Evolutionary conservation across 352 stramenopile species (phyloP).

Genomic region (Paralagenidium karlingii): DNA sequence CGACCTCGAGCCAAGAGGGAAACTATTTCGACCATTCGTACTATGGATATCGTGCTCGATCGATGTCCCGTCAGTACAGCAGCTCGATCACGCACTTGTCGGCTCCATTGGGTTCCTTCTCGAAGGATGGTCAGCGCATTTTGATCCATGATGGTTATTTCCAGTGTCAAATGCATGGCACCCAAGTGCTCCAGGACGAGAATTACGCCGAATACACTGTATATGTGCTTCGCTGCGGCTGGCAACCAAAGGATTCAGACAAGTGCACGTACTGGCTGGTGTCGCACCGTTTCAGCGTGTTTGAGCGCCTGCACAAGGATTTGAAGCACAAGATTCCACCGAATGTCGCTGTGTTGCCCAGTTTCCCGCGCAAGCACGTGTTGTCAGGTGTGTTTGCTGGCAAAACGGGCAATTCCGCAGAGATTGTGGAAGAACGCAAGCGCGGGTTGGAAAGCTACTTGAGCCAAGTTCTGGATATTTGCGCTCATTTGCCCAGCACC

Average conservation of each 20-base stretch:
- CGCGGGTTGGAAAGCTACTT: constrained; percentile 69
- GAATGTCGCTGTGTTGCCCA: constrained; percentile 40
- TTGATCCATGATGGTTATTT: constrained; percentile 81
- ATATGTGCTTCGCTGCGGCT: constrained; percentile 78
- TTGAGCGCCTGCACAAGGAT: constrained; percentile 62
- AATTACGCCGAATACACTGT: constrained; percentile 85
- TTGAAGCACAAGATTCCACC: constrained; percentile 60
- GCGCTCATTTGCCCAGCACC: constrained; percentile 60
- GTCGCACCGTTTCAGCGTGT: constrained; percentile 60
- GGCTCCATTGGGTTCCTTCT: constrained; percentile 60
- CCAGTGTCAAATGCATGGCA: constrained; percentile 74
- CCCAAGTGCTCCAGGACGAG: constrained; percentile 78
- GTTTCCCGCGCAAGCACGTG: constrained; percentile 78
- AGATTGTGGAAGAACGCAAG: constrained; percentile 80
- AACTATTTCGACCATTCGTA: constrained; percentile 25
- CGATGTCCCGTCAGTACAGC: constrained; percentile 41
- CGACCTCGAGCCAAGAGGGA: constrained; percentile 47
- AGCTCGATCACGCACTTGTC: constrained; percentile 48
- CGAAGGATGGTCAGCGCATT: constrained; percentile 61
- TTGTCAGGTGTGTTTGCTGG: constrained; percentile 71
- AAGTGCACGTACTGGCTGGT: constrained; percentile 52
- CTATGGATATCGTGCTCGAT: constrained; percentile 50
- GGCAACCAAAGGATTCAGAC: constrained; percentile 46
- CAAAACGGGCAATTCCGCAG: constrained; percentile 76
- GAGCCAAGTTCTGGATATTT: constrained; percentile 72